Evolutionary conservation across 352 stramenopile species (phyloP), one percentile per base, ranked within the genome.

Genomic region (Phytopythium montanum): DNA sequence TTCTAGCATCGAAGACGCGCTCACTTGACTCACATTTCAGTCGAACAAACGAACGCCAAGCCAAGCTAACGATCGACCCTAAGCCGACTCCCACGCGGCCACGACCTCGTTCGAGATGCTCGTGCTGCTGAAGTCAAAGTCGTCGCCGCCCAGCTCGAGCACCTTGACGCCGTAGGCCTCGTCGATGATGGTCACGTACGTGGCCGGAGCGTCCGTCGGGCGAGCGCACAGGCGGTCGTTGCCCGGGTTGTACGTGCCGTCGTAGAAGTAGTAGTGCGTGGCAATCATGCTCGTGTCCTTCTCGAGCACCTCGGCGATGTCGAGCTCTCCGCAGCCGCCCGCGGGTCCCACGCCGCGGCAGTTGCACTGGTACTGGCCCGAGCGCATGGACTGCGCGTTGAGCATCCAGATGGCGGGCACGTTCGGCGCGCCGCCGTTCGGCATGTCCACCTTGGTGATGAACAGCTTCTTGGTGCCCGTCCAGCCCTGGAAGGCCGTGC

Each of bases 181-280:
- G 62, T 93, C 79, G 44, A 93, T 80, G 69, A 93, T 81, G 39
- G 79, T 89, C 48, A 90, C 64, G 68, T 85, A 93, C 7, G 74
- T 91, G 34, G 69, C 54, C 5, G 81, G 70, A 28, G 59, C 65
- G 28, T 79, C 66, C 9, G 59, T 65, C 8, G 83, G 81, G 26
- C 83, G 83, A 57, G 70, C 73, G 59, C 60, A 59, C 56, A 80
- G 90, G 61, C 74, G 68, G 64, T 93, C 83, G 65, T 89, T 76
- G 52, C 81, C 81, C 18, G 80, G 71, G 29, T 76, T 74, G 61
- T 70, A 66, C 53, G 54, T 68, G 58, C 70, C 79, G 26, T 90
- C 69, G 69, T 89, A 89, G 65, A 84, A 86, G 78, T 93, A 93
- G 69, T 86, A 91, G 78, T 93, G 83, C 25, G 81, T 91, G 31